Percentiles rank a stretch among this genome's conserved stretches.
Evolutionary conservation across 176 grass and related monocot species (phyloP).

Genomic region (Oryza nivara): DNA sequence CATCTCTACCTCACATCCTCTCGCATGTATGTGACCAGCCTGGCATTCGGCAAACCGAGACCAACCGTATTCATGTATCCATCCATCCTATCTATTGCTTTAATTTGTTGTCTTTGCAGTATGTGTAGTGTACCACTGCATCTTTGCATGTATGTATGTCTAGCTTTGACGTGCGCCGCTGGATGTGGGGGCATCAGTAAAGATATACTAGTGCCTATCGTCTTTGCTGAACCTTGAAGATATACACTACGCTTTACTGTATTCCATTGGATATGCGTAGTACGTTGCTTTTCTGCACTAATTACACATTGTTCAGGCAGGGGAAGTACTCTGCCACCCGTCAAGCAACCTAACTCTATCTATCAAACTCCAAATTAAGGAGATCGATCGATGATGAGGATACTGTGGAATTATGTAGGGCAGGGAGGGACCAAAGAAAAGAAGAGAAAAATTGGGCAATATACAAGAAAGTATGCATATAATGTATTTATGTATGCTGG

Average conservation of each 20-base stretch:
- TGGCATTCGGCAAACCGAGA: constrained; percentile 9
- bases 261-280: background rate
- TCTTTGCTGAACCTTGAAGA: constrained; percentile 11
- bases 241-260: background rate
- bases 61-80: background rate
- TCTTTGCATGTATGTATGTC: background rate
- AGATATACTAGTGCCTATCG: background rate
- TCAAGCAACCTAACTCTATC: constrained; percentile 3
- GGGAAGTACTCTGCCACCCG: background rate
- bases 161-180: background rate
- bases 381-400: background rate
- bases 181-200: background rate
- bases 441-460: background rate
- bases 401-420: background rate
- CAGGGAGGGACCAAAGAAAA: background rate
- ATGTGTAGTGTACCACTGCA: background rate
- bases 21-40: background rate
- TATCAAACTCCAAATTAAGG: background rate
- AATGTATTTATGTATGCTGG: background rate
- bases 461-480: background rate
- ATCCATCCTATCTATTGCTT: no score
- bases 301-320: background rate
- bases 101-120: background rate
- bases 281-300: background rate
- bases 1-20: background rate